phyloP scores from a whole-genome alignment of 2,329 filamentous ascomycete genomes.

The Cryphonectria nitschkei region DNA sequence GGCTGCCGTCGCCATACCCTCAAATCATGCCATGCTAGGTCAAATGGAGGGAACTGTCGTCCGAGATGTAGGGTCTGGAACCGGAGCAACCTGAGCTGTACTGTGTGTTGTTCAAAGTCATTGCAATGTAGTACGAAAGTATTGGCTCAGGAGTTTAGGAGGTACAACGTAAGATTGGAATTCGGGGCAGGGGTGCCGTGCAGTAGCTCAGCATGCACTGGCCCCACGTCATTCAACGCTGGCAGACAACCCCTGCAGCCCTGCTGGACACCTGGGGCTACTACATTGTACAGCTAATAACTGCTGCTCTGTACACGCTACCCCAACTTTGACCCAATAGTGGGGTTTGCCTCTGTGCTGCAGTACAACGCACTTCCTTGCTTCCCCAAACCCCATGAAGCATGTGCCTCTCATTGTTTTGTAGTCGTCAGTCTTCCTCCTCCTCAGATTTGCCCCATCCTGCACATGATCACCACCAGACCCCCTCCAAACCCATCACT shows the following conservation, averaged over 20 bases:
- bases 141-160: slow-evolving; percentile 1
- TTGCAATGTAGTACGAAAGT: not conserved
- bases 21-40: slow-evolving; percentile 7
- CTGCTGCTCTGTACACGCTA: not conserved
- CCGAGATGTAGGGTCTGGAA: not conserved
- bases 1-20: slow-evolving; percentile 22
- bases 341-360: not conserved
- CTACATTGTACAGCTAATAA: not conserved
- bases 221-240: slow-evolving; percentile 6
- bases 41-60: not conserved
- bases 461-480: slow-evolving; percentile 7
- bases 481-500: slow-evolving; percentile 8
- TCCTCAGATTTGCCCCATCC: not conserved
- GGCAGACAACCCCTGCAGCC: slow-evolving; percentile 3
- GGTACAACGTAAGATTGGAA: slow-evolving; percentile 3
- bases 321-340: not conserved
- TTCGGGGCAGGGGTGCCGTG: not conserved
- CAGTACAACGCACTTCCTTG: not conserved
- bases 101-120: not conserved
- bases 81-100: not conserved
- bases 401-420: slow-evolving; percentile 11
- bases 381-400: not conserved
- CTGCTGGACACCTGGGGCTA: not conserved
- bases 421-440: slow-evolving; percentile 1
- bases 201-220: slow-evolving; percentile 5